Conservation (phyloP, 768 basidiomycete species). For the Russula lepida region DNA sequence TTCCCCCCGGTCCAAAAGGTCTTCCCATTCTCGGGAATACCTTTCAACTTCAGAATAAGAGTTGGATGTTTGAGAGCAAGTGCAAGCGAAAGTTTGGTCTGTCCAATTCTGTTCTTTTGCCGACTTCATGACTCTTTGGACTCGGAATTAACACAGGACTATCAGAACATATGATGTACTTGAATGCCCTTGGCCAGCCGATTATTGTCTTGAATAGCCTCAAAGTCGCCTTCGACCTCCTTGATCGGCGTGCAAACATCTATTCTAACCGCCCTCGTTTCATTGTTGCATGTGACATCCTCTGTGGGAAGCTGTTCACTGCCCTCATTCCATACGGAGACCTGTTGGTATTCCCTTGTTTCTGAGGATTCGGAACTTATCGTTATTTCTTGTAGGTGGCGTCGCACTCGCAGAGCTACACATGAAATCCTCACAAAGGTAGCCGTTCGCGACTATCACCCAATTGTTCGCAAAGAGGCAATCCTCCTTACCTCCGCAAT, state of each 20-base stretch:
- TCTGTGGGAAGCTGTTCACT: conserved; percentile 27
- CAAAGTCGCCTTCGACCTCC: conserved; percentile 30
- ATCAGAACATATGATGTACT: conserved; percentile 3
- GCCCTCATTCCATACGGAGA: conserved; percentile 23
- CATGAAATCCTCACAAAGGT: conserved; percentile 7
- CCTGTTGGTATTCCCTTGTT: conserved; percentile 10
- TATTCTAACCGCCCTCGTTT: conserved; percentile 25
- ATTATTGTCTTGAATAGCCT: conserved; percentile 29
- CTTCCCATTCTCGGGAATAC: conserved; percentile 9
- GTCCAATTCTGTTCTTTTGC: neutral
- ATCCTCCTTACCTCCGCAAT: neutral
- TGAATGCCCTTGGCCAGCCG: conserved; percentile 3
- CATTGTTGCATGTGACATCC: conserved; percentile 27
- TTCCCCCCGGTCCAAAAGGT: conserved; percentile 9
- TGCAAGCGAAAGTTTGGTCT: conserved; percentile 3
- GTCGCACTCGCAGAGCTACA: conserved; percentile 7
- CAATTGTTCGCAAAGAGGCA: conserved; percentile 1
- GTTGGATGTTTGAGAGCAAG: neutral
- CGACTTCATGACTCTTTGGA: neutral
- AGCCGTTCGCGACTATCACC: neutral
- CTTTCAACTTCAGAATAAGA: neutral
- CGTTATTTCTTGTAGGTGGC: neutral
- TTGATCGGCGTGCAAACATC: conserved; percentile 29
- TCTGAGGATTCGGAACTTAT: neutral
- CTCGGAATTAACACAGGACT: neutral